These are phyloP conservation scores for Pseudogymnoascus sp. DNA, from an alignment of 2,329 filamentous ascomycete species.

Conservation along the genomic window DNA sequence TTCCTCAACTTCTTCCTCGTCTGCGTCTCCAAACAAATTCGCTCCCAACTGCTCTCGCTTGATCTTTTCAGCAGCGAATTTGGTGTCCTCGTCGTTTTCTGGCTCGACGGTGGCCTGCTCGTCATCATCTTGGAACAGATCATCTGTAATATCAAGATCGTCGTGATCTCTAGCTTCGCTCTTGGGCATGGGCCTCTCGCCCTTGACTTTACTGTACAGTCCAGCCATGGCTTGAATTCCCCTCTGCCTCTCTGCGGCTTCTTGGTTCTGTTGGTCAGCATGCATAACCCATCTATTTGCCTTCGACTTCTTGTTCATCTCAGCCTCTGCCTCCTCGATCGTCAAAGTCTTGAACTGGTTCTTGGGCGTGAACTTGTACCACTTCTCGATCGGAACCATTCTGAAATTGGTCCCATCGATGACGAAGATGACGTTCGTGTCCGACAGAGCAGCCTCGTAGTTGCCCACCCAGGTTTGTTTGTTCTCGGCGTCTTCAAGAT, in stretches of 20 bases:
- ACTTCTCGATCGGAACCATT: slow-evolving; percentile 90
- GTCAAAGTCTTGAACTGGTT: slow-evolving; percentile 70
- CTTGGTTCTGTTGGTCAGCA: slow-evolving; percentile 49
- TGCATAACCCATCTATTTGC: slow-evolving; percentile 75
- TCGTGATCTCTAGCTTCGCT: slow-evolving; percentile 62
- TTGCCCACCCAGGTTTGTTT: slow-evolving; percentile 91
- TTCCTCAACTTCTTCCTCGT: slow-evolving; percentile 65
- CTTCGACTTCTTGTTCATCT: slow-evolving; percentile 70
- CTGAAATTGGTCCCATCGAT: slow-evolving; percentile 64
- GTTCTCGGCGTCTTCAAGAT: slow-evolving; percentile 90
- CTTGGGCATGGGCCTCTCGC: slow-evolving; percentile 54
- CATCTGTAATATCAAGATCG: slow-evolving; percentile 59
- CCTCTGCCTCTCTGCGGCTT: slow-evolving; percentile 49
- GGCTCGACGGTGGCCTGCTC: slow-evolving; percentile 67
- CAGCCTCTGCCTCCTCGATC: slow-evolving; percentile 76
- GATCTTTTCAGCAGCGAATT: slow-evolving; percentile 63
- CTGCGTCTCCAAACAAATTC: slow-evolving; percentile 66
- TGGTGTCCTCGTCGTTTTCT: slow-evolving; percentile 74
- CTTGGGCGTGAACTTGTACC: slow-evolving; percentile 81
- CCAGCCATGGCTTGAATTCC: slow-evolving; percentile 45
- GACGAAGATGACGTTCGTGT: slow-evolving; percentile 72
- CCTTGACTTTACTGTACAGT: slow-evolving; percentile 46
- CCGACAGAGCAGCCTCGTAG: slow-evolving; percentile 82
- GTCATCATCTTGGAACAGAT: slow-evolving; percentile 81
- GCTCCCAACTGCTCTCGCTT: slow-evolving; percentile 78